These are phyloP conservation scores for Drechslerella stenobrocha DNA, from an alignment of 2,329 filamentous ascomycete genomes.

Conservation along the genomic window DNA sequence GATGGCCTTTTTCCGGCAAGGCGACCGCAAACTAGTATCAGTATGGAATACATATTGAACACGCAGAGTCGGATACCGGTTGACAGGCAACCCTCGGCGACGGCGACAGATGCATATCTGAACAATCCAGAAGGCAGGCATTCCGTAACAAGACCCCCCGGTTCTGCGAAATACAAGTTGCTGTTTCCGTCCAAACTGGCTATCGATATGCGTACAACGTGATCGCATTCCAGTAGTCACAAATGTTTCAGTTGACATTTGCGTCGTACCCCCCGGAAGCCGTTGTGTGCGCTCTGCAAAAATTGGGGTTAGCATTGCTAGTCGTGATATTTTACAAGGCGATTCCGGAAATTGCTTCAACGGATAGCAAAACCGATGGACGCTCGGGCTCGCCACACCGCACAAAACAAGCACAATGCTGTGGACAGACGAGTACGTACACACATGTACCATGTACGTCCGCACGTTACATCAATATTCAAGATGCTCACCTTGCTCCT, in stretches of 20 bases:
- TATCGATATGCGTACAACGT: constrained; percentile 40
- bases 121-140: constrained; percentile 2
- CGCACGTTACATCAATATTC: constrained; percentile 10
- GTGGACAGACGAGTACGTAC: neutral
- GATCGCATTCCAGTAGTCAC: constrained; percentile 30
- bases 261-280: constrained; percentile 11
- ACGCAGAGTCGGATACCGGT: no score
- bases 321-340: no score
- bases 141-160: neutral
- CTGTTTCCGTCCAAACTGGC: constrained; percentile 34
- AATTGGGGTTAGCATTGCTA: no score
- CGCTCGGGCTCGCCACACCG: no score
- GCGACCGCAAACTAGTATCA: neutral
- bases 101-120: constrained; percentile 2
- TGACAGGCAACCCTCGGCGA: no score
- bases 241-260: constrained; percentile 46
- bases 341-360: constrained; percentile 2
- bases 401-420: neutral
- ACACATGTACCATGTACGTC: constrained; percentile 9
- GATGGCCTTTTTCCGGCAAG: neutral
- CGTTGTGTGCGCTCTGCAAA: neutral
- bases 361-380: constrained; percentile 3
- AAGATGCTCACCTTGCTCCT: constrained; percentile 2
- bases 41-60: neutral
- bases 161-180: constrained; percentile 10